Evolutionary conservation across 73 alveolate genomes (phyloP).

Genomic region (Tetrahymena thermophila): DNA sequence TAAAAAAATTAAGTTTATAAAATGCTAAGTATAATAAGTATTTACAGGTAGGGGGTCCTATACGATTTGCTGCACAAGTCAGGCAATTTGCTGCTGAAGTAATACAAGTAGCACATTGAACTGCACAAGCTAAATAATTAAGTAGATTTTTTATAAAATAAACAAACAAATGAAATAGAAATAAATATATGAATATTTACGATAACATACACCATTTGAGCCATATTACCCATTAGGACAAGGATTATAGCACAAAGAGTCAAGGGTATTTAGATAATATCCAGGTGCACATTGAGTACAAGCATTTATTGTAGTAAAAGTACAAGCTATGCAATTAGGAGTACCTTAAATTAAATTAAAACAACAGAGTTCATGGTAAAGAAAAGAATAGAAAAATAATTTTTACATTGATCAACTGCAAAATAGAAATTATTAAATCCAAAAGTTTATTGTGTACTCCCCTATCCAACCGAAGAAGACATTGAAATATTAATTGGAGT

Average conservation of each 20-base stretch:
- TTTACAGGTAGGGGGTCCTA: not conserved
- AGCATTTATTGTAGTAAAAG: not conserved
- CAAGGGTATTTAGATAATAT: not conserved
- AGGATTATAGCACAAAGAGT: not conserved
- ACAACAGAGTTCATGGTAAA: no score
- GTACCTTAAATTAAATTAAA: not conserved
- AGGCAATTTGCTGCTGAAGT: not conserved
- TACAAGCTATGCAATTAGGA: not conserved
- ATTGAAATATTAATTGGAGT: not conserved
- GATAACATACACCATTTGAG: not conserved
- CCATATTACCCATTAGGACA: not conserved
- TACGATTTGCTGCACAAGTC: not conserved
- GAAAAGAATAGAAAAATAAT: not conserved
- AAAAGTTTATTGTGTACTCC: not conserved
- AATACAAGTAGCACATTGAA: not conserved
- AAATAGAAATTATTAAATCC: not conserved
- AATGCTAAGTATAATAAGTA: not conserved
- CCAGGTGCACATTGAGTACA: not conserved
- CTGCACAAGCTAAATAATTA: not conserved
- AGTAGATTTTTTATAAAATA: not conserved
- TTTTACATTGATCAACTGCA: not conserved
- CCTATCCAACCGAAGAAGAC: not conserved
- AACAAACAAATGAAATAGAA: not conserved
- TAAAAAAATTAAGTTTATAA: not conserved
- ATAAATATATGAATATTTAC: no score